Evolutionary conservation across 1,284 basidiomycete species (phyloP).

Genomic region (Rhizoctonia solani): DNA sequence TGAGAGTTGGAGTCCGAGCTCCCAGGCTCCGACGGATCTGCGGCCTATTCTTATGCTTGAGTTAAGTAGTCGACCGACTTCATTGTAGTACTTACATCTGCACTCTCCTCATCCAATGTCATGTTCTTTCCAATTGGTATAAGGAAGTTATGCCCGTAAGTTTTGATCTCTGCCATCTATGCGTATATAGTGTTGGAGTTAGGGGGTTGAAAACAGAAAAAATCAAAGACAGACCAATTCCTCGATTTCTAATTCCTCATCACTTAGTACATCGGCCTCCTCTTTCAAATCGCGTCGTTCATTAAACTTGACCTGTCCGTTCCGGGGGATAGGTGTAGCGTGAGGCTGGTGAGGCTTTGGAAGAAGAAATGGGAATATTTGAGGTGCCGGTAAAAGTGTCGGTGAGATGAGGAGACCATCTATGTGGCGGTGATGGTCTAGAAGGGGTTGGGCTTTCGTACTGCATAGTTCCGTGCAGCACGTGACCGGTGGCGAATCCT

Average conservation of each 20-base stretch:
- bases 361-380: slow-evolving; percentile 64
- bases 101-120: slow-evolving; percentile 79
- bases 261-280: slow-evolving; percentile 83
- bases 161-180: slow-evolving; percentile 22
- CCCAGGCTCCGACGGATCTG: slow-evolving; percentile 23
- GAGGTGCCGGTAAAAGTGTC: slow-evolving; percentile 65
- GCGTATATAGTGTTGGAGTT: too few species aligned
- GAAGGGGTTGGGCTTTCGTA: neutral
- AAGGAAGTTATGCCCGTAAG: slow-evolving; percentile 62
- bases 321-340: slow-evolving; percentile 61
- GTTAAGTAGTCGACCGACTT: too few species aligned
- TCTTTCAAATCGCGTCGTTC: slow-evolving; percentile 68
- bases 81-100: slow-evolving; percentile 60
- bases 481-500: too few species aligned
- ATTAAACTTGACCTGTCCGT: slow-evolving; percentile 48
- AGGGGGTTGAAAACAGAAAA: too few species aligned
- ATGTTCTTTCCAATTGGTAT: slow-evolving; percentile 71
- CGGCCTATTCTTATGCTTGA: slow-evolving; percentile 13
- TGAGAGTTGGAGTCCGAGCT: slow-evolving; percentile 20
- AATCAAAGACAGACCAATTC: slow-evolving; percentile 63
- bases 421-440: neutral
- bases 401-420: slow-evolving; percentile 46
- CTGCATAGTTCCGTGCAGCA: neutral
- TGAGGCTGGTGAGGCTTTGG: slow-evolving; percentile 68
- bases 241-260: slow-evolving; percentile 79